A percentile compares a stretch with the other conserved stretches of the same genome.
Conservation (phyloP, 164 flowering plant genomes). For the Nelumbo lutea region DNA sequence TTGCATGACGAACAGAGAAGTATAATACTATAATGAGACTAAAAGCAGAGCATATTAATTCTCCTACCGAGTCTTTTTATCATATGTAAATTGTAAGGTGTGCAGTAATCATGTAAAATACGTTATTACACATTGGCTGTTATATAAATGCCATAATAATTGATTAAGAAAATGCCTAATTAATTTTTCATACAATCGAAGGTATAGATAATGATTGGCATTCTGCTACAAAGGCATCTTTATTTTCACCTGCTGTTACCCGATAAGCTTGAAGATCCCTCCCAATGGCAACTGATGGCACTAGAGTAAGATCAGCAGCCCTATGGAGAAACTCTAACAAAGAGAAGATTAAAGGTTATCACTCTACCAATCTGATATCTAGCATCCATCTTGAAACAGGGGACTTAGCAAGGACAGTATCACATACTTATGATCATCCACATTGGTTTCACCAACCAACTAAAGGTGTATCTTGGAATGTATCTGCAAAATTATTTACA, state of each 20-base stretch:
- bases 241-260: slow-evolving; percentile 69
- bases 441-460: slow-evolving; percentile 98
- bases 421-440: slow-evolving; percentile 89
- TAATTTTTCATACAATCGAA: neutral
- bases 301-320: slow-evolving; percentile 96
- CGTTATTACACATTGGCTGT: neutral
- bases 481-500: slow-evolving; percentile 49
- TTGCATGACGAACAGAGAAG: too few relatives aligned
- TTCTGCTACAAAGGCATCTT: neutral
- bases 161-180: neutral
- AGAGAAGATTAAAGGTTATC: slow-evolving; percentile 4
- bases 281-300: slow-evolving; percentile 88
- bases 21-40: too few relatives aligned
- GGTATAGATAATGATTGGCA: neutral
- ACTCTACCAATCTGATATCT: slow-evolving; percentile 4
- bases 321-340: slow-evolving; percentile 84
- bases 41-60: neutral
- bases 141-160: too few relatives aligned
- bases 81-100: neutral
- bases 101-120: too few relatives aligned
- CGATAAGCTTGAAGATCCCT: slow-evolving; percentile 68
- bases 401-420: slow-evolving; percentile 1
- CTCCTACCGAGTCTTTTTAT: neutral
- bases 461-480: slow-evolving; percentile 96
- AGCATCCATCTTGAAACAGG: neutral